A percentile compares a stretch with the other conserved stretches of the same genome.
phyloP scores from a whole-genome alignment of 2,329 filamentous ascomycete species.

The Colletotrichum theobromicola region DNA sequence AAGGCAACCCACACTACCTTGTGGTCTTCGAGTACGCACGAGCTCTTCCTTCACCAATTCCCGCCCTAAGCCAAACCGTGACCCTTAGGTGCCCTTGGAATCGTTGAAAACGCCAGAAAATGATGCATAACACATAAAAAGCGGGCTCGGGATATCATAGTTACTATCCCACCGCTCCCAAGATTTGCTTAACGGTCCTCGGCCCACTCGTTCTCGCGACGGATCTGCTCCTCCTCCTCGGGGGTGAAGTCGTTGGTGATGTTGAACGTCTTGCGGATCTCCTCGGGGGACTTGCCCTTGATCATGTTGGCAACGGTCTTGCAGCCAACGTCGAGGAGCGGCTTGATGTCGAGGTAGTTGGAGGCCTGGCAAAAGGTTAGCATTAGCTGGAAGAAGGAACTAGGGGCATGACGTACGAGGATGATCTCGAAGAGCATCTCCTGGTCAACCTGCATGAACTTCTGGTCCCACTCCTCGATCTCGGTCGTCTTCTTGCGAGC shows the following conservation, averaged over 20 bases:
- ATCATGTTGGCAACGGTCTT: constrained; percentile 99
- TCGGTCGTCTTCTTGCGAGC: constrained; percentile 98
- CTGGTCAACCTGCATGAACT: constrained; percentile 99
- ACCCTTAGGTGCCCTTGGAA: constrained; percentile 7
- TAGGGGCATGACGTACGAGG: constrained; percentile 65
- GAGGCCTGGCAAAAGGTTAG: constrained; percentile 66
- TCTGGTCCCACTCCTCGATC: constrained; percentile 99
- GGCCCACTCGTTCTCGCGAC: constrained; percentile 89
- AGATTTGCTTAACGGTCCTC: constrained; percentile 71
- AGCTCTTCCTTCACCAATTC: neutral
- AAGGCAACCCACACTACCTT: neutral
- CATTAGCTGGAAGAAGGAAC: neutral
- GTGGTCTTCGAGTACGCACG: neutral
- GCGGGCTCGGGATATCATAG: neutral
- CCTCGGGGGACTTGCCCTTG: constrained; percentile 99
- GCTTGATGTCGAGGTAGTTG: constrained; percentile 99
- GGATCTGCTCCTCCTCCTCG: constrained; percentile 98
- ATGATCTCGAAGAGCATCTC: constrained; percentile 99
- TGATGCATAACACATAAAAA: constrained; percentile 17
- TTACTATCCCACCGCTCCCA: neutral
- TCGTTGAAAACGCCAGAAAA: constrained; percentile 14
- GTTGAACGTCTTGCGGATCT: constrained; percentile 99
- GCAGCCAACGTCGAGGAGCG: constrained; percentile 95
- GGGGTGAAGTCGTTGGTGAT: constrained; percentile 99
- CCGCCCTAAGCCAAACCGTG: constrained; percentile 3